phyloP scores from a whole-genome alignment of 345 rosid species.

The Rhodomyrtus tomentosa region DNA sequence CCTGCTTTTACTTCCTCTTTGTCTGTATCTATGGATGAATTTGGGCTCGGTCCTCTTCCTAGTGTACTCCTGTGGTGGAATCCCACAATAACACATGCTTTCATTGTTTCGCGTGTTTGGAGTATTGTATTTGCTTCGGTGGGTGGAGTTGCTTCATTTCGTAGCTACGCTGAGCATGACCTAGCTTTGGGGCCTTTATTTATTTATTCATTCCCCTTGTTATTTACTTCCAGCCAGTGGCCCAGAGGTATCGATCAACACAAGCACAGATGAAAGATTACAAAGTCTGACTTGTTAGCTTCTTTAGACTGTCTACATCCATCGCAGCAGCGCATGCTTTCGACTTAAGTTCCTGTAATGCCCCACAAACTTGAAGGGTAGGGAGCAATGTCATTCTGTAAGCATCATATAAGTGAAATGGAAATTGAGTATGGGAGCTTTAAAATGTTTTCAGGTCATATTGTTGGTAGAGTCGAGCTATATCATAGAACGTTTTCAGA shows the following conservation, averaged over 20 bases:
- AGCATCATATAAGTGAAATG: background rate
- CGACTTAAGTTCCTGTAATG: background rate
- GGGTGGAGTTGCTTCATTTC: background rate
- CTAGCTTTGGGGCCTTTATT: background rate
- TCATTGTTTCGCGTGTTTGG: background rate
- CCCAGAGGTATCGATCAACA: background rate
- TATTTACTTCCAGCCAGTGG: background rate
- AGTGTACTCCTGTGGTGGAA: background rate
- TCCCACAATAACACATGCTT: background rate
- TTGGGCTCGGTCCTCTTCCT: background rate
- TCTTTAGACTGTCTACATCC: background rate
- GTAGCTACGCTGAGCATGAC: background rate
- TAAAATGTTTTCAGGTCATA: background rate
- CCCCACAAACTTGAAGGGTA: background rate
- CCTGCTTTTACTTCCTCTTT: background rate
- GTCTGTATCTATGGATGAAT: background rate
- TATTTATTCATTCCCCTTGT: background rate
- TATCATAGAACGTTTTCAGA: background rate
- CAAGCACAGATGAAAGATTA: background rate
- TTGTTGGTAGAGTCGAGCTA: background rate
- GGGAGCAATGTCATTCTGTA: background rate
- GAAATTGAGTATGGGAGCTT: background rate
- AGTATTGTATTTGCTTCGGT: background rate
- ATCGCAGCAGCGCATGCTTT: background rate
- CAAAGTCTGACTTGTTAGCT: background rate